Conservation (phyloP, 225 moss, liverwort and hornwort species). For the Marchantia paleacea region DNA sequence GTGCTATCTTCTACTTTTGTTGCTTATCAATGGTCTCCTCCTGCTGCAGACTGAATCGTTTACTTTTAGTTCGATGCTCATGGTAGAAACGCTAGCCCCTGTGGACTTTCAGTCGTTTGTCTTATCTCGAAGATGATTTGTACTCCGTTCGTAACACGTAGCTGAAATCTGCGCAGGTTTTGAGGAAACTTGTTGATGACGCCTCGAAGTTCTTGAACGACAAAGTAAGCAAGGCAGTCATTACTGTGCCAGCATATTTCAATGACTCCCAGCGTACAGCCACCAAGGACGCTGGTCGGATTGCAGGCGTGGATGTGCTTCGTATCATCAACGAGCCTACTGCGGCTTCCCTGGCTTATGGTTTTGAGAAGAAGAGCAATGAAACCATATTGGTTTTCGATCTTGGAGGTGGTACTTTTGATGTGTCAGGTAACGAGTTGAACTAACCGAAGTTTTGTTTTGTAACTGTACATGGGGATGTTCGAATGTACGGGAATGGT, state of each 20-base stretch:
- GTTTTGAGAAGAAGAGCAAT: slow-evolving; percentile 86
- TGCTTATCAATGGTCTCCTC: too few species aligned
- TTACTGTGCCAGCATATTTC: slow-evolving; percentile 94
- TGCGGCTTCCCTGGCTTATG: slow-evolving; percentile 84
- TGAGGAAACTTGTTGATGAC: slow-evolving; percentile 87
- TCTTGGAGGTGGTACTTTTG: slow-evolving; percentile 90
- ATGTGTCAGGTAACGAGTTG: slow-evolving; percentile 64
- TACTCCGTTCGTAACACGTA: neutral
- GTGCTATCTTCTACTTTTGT: too few species aligned
- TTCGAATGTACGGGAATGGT: too few species aligned
- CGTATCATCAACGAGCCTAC: slow-evolving; percentile 96
- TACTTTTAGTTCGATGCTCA: too few species aligned
- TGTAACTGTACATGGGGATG: neutral
- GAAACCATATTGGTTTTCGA: slow-evolving; percentile 93
- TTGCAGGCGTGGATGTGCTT: slow-evolving; percentile 81
- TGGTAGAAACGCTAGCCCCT: too few species aligned
- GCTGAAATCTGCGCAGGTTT: slow-evolving; percentile 41
- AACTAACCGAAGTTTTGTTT: neutral
- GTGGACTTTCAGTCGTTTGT: neutral
- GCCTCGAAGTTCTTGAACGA: slow-evolving; percentile 95
- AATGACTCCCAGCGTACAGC: slow-evolving; percentile 91
- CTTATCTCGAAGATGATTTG: neutral
- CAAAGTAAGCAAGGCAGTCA: slow-evolving; percentile 81
- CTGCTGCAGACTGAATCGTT: too few species aligned
- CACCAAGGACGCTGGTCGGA: slow-evolving; percentile 88